phyloP scores from a whole-genome alignment of 2,329 filamentous ascomycete genomes.

The Aureobasidium zeae region DNA sequence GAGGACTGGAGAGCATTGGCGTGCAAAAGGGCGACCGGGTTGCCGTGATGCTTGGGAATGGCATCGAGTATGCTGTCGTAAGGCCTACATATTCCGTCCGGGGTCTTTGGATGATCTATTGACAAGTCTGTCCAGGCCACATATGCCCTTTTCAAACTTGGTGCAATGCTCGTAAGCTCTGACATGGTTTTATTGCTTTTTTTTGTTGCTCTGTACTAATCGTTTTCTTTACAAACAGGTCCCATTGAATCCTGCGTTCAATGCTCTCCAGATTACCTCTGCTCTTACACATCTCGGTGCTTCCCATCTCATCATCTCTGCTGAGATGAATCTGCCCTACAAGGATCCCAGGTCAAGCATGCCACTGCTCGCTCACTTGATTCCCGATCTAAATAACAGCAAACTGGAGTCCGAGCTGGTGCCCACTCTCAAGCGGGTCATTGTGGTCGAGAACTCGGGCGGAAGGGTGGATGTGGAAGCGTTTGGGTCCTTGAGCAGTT shows the following conservation, averaged over 20 bases:
- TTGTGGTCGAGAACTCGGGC: slow-evolving; percentile 69
- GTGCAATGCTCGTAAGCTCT: slow-evolving; percentile 70
- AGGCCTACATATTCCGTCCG: not conserved
- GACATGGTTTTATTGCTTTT: too few relatives aligned
- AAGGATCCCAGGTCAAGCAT: slow-evolving; percentile 53
- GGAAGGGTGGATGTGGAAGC: slow-evolving; percentile 42
- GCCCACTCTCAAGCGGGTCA: slow-evolving; percentile 59
- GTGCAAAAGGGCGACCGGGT: slow-evolving; percentile 77
- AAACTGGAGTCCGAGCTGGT: slow-evolving; percentile 48
- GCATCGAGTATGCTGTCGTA: slow-evolving; percentile 70
- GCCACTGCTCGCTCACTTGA: slow-evolving; percentile 46
- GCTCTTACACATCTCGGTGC: slow-evolving; percentile 68
- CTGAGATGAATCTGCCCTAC: slow-evolving; percentile 72
- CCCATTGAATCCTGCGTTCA: slow-evolving; percentile 89
- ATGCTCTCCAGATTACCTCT: slow-evolving; percentile 63
- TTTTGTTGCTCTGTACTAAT: not conserved
- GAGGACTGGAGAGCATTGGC: slow-evolving; percentile 56
- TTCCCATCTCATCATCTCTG: slow-evolving; percentile 69
- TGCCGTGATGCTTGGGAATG: slow-evolving; percentile 78
- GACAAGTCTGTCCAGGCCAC: slow-evolving; percentile 43
- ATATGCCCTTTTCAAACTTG: slow-evolving; percentile 88
- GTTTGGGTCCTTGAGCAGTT: slow-evolving; percentile 39
- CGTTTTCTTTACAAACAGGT: slow-evolving; percentile 42
- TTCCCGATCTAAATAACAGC: slow-evolving; percentile 37
- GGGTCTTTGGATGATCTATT: not conserved